Evolutionary conservation across 495 filamentous ascomycete species (phyloP), one percentile per base, ranked within the genome.

Genomic region (Penicillium egyptiacum): DNA sequence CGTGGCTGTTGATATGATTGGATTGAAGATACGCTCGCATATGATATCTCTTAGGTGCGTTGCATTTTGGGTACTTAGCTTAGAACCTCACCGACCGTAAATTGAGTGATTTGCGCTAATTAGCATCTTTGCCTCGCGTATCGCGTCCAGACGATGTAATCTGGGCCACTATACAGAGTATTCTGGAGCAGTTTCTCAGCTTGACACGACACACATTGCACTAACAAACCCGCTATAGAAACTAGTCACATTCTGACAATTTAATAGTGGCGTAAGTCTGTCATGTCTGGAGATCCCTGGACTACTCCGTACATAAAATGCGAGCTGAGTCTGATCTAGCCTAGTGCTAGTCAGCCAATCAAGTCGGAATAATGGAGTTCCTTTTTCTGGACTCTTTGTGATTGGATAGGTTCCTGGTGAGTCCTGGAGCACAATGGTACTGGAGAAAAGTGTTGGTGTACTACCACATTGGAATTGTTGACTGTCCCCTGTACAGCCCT

Each of bases 181-280:
- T 35, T 49, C 19, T 30, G 44, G 44, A 26, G 44, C 20, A 47
- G 25, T 28, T 52, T 28, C 37, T 52, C 50, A 52, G 50, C 37
- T 52, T 52, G 50, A 52, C 50, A 51, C 31, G 26, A 47, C 45
- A 31, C 25, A 30, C 20, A 46, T 35, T 4, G 16, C 52, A 33
- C 43, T 42, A 26, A 30, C 14, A 37, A 37, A 52, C 50, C 41
- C 52, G 28, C 52, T 37, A 30, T 37, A 8, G 26, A 23, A 54
- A 46, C 52, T 54, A 54, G 41, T 52, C 35, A 30, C 37, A 22
- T 28, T 28, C 20, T 39, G 42, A 54, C 41, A 43, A 53, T 43
- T 54, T 22, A 39, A 47, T 47, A 47, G 37, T 46, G 16, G 35
- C 16, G 5, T 11, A 33, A 17, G 16, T 7, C 16, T 33, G 30